Evolutionary conservation across 371 early-diverging fungal genomes (phyloP).

Genomic region (Hamiltosporidium tvaerminnensis): DNA sequence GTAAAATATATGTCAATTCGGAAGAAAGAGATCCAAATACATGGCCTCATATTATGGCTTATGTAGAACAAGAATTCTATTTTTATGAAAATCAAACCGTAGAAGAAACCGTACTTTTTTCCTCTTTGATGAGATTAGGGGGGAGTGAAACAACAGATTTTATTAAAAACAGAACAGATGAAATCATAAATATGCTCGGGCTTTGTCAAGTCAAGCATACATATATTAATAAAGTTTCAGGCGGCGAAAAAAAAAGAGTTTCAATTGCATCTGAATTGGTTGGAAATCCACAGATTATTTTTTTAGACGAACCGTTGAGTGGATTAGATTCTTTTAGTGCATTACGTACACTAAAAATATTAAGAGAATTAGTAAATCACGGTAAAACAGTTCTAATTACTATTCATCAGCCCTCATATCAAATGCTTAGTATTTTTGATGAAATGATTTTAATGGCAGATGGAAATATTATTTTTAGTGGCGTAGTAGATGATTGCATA

Average conservation of each 20-base stretch:
- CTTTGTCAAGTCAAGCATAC: slow-evolving; percentile 8
- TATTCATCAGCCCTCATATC: slow-evolving; percentile 40
- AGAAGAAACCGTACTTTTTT: slow-evolving; percentile 41
- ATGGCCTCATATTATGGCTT: slow-evolving; percentile 43
- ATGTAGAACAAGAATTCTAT: slow-evolving; percentile 56
- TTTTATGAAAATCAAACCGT: slow-evolving; percentile 50
- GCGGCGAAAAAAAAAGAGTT: slow-evolving; percentile 52
- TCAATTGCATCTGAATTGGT: slow-evolving; percentile 47
- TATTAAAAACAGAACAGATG: slow-evolving; percentile 5
- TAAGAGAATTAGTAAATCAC: slow-evolving; percentile 57
- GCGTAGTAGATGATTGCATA: slow-evolving; percentile 51
- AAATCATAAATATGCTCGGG: slow-evolving; percentile 31
- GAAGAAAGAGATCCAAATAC: slow-evolving; percentile 43
- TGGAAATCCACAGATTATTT: slow-evolving; percentile 43
- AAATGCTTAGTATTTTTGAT: slow-evolving; percentile 34
- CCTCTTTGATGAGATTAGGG: slow-evolving; percentile 8
- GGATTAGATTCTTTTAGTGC: slow-evolving; percentile 75
- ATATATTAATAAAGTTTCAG: slow-evolving; percentile 30
- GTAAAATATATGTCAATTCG: slow-evolving; percentile 70
- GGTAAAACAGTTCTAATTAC: slow-evolving; percentile 55
- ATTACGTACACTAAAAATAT: slow-evolving; percentile 59
- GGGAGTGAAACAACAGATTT: slow-evolving; percentile 1
- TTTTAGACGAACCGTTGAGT: slow-evolving; percentile 68
- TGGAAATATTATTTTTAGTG: slow-evolving; percentile 31
- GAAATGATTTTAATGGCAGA: slow-evolving; percentile 31